phyloP scores from a whole-genome alignment of 768 basidiomycete species.

The Hydnum rufescens region DNA sequence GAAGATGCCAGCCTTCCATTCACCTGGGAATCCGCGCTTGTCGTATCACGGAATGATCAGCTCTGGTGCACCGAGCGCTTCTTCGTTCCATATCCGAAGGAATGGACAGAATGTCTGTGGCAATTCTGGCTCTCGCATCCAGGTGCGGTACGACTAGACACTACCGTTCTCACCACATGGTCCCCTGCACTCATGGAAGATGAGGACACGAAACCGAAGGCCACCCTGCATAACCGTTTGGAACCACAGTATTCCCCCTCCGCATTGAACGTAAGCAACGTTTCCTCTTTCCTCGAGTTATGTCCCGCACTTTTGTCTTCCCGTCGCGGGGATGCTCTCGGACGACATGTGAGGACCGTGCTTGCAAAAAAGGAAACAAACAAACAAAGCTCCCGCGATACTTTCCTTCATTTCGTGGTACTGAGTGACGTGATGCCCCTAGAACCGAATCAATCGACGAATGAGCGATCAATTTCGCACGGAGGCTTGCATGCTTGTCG shows the following conservation, averaged over 20 bases:
- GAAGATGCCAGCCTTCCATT: neutral
- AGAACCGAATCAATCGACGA: neutral
- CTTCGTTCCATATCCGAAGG: neutral
- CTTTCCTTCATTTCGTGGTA: neutral
- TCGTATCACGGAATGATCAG: neutral
- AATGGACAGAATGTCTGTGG: conserved; percentile 2
- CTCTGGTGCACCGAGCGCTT: conserved; percentile 3
- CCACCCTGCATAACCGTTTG: no score
- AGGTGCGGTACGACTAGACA: neutral
- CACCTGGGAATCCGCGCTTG: neutral
- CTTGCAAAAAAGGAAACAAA: no score
- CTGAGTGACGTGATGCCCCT: neutral
- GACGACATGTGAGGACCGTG: no score
- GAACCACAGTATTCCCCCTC: no score
- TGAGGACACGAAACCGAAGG: neutral
- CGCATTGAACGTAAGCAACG: no score
- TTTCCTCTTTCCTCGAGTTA: no score
- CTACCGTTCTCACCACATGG: neutral
- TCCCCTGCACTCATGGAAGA: neutral
- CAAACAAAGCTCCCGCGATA: no score
- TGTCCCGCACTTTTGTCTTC: no score
- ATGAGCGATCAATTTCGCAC: neutral
- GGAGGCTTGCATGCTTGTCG: neutral
- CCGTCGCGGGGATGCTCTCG: no score
- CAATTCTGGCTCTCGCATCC: neutral